Evolutionary conservation across 129 eudicot species (phyloP).

Genomic region (Glebionis coronaria): DNA sequence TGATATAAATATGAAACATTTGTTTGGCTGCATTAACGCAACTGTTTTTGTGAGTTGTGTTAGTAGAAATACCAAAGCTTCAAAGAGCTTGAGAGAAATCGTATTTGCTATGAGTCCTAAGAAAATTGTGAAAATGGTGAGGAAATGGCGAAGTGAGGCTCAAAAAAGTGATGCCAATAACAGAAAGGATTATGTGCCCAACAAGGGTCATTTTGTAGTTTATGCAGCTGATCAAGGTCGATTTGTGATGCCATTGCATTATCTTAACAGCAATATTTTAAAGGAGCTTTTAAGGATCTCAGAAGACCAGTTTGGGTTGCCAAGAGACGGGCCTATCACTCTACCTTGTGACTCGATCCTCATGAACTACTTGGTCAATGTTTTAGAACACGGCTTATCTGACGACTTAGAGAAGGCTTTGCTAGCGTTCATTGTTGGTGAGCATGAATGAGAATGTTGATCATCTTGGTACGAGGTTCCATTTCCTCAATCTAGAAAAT

Average conservation of each 20-base stretch:
- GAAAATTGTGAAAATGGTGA: conserved; percentile 40
- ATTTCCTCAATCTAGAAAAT: neutral
- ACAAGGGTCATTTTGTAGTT: conserved; percentile 62
- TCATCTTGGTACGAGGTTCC: neutral
- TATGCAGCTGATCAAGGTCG: conserved; percentile 46
- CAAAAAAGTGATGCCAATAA: neutral
- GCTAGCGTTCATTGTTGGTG: conserved; percentile 13
- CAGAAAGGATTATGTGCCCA: conserved; percentile 11
- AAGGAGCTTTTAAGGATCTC: conserved; percentile 57
- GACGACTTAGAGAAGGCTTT: conserved; percentile 33
- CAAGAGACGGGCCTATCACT: conserved; percentile 38
- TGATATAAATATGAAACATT: conserved; percentile 20
- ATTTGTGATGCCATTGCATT: conserved; percentile 49
- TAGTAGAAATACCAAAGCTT: neutral
- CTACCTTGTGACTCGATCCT: conserved; percentile 39
- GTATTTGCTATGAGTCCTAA: conserved; percentile 18
- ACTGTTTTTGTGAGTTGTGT: neutral
- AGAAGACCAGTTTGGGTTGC: conserved; percentile 51
- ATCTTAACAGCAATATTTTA: conserved; percentile 45
- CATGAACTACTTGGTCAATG: conserved; percentile 28
- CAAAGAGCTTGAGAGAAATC: neutral
- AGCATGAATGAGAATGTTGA: conserved; percentile 7
- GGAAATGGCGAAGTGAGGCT: conserved; percentile 35
- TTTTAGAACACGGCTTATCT: conserved; percentile 27
- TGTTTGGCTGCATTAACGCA: neutral